phyloP scores from a whole-genome alignment of 202 grass and related monocot genomes.

The Dendrocalamus latiflorus region DNA sequence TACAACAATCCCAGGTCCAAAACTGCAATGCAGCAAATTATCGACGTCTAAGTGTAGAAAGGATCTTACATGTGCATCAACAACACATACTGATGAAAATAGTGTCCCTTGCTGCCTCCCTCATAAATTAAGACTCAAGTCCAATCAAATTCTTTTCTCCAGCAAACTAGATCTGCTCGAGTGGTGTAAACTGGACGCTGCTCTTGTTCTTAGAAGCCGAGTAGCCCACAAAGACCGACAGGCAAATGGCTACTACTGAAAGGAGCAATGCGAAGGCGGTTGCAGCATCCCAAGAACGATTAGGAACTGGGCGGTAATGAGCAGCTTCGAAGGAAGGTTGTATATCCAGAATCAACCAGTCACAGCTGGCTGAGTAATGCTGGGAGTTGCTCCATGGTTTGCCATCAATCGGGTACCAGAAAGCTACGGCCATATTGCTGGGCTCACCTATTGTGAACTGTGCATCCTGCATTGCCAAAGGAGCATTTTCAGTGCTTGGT shows the following conservation, averaged over 20 bases:
- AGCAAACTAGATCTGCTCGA: conserved; percentile 40
- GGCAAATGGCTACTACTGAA: conserved; percentile 69
- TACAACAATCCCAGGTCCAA: background rate
- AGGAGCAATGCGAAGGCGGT: conserved; percentile 80
- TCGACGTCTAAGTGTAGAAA: background rate
- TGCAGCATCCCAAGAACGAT: conserved; percentile 72
- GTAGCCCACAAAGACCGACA: conserved; percentile 73
- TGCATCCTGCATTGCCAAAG: conserved; percentile 59
- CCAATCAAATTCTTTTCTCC: conserved; percentile 6
- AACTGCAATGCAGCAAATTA: conserved; percentile 5
- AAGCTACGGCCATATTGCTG: conserved; percentile 72
- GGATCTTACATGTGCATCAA: background rate
- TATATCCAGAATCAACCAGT: conserved; percentile 88
- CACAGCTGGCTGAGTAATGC: conserved; percentile 86
- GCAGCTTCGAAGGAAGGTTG: conserved; percentile 41
- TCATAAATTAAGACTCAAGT: background rate
- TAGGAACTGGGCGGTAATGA: conserved; percentile 42
- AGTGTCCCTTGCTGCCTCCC: background rate
- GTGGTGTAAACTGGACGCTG: conserved; percentile 60
- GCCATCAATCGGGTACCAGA: conserved; percentile 83
- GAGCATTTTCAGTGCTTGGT: background rate
- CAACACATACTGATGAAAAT: background rate
- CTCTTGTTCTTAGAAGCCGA: conserved; percentile 68
- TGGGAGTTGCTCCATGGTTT: conserved; percentile 67
- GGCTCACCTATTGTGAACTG: conserved; percentile 91